Percentiles rank a stretch among this genome's conserved stretches.
Evolutionary conservation across 2,329 filamentous ascomycete genomes (phyloP).

Genomic region (Penicillium concentricum): DNA sequence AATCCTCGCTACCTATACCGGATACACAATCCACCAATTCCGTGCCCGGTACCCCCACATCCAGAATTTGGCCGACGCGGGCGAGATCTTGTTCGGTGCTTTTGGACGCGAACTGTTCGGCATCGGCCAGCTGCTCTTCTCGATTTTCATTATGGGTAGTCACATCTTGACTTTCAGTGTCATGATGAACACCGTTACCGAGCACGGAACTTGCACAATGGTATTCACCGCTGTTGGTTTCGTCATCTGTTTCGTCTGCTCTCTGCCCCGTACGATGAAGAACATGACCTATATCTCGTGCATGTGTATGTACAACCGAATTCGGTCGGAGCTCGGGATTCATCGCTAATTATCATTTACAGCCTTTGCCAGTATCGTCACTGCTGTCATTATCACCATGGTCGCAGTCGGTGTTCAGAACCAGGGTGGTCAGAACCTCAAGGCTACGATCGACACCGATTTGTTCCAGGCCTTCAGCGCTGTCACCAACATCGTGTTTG

Average conservation of each 20-base stretch:
- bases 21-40: constrained; percentile 60
- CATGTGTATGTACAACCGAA: constrained; percentile 42
- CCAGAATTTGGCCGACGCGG: constrained; percentile 66
- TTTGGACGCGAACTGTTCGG: constrained; percentile 64
- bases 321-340: too few relatives aligned
- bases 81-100: constrained; percentile 59
- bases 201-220: constrained; percentile 62
- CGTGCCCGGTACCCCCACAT: constrained; percentile 58
- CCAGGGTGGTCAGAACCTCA: constrained; percentile 37
- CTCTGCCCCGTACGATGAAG: constrained; percentile 62
- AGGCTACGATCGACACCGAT: constrained; percentile 41
- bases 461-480: constrained; percentile 59
- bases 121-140: constrained; percentile 60
- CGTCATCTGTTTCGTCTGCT: constrained; percentile 57
- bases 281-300: constrained; percentile 62
- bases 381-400: constrained; percentile 67
- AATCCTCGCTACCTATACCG: constrained; percentile 57
- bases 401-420: constrained; percentile 60
- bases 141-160: constrained; percentile 69
- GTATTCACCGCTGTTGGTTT: constrained; percentile 61
- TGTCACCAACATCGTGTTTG: constrained; percentile 69
- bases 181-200: constrained; percentile 64
- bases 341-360: not conserved
- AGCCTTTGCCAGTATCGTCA: constrained; percentile 63
- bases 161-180: constrained; percentile 69